phyloP scores from a whole-genome alignment of 108 stramenopile species.

The Nitzschia sp. region DNA sequence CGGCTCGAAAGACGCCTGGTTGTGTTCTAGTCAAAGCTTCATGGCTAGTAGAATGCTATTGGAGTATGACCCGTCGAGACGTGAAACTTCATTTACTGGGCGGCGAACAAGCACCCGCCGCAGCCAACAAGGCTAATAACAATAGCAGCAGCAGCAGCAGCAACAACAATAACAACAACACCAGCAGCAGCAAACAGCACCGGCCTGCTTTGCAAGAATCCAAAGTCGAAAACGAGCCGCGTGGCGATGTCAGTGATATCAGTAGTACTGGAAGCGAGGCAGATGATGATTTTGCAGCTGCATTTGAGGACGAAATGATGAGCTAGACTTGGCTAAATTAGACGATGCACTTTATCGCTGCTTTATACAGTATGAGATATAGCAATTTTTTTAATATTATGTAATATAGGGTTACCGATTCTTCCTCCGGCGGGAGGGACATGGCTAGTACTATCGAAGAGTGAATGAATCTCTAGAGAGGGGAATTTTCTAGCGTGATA shows the following conservation, averaged over 20 bases:
- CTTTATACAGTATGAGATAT: no score
- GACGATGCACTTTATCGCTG: no score
- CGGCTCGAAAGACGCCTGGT: slow-evolving; percentile 64
- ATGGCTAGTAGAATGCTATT: slow-evolving; percentile 87
- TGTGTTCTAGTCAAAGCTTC: slow-evolving; percentile 64
- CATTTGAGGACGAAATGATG: slow-evolving; percentile 59
- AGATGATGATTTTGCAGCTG: slow-evolving; percentile 60
- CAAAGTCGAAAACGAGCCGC: slow-evolving; percentile 8
- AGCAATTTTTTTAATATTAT: no score
- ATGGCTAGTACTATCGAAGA: no score
- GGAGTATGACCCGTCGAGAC: slow-evolving; percentile 64
- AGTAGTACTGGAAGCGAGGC: slow-evolving; percentile 44
- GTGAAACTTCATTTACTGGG: slow-evolving; percentile 30
- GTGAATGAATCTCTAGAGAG: no score
- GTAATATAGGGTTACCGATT: no score
- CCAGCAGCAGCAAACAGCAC: slow-evolving; percentile 10
- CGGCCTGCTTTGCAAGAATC: slow-evolving; percentile 25
- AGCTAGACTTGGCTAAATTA: no score
- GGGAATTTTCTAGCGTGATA: no score
- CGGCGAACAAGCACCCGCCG: neutral
- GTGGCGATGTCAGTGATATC: slow-evolving; percentile 8
- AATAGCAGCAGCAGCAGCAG: no score
- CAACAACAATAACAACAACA: no score
- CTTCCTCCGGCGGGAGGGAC: no score
- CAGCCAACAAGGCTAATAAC: neutral